Conservation (phyloP, 2,329 filamentous ascomycete genomes). For the Cercospora zeina region DNA sequence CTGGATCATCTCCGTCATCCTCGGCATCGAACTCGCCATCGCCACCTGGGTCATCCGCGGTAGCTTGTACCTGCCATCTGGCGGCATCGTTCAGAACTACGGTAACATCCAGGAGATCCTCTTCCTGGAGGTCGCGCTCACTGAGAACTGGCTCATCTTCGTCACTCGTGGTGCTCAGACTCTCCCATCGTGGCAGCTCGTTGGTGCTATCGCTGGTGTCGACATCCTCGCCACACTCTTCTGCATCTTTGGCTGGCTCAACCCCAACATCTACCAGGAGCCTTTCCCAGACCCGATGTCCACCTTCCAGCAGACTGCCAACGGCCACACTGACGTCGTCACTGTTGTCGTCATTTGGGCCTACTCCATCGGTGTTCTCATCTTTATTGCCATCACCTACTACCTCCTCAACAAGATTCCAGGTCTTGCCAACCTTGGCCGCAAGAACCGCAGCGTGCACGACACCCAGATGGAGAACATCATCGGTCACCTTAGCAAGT, state of each 20-base stretch:
- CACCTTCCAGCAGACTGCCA: conserved; percentile 37
- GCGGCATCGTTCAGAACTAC: conserved; percentile 73
- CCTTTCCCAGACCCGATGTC: conserved; percentile 47
- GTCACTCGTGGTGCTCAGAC: conserved; percentile 64
- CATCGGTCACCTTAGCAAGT: conserved; percentile 64
- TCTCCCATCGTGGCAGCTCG: conserved; percentile 72
- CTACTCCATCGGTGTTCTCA: conserved; percentile 66
- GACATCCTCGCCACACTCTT: conserved; percentile 72
- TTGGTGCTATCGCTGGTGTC: conserved; percentile 69
- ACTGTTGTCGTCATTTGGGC: conserved; percentile 66
- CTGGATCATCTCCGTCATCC: conserved; percentile 71
- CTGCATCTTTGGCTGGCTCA: conserved; percentile 73
- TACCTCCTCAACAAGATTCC: conserved; percentile 60
- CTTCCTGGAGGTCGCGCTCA: conserved; percentile 55
- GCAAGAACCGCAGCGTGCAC: conserved; percentile 61
- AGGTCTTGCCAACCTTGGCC: conserved; percentile 63
- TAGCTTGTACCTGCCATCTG: conserved; percentile 66
- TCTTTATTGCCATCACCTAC: conserved; percentile 67
- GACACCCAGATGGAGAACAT: conserved; percentile 68
- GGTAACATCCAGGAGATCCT: conserved; percentile 71
- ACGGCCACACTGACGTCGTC: conserved; percentile 61
- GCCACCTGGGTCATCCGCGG: conserved; percentile 74
- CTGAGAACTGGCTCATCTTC: conserved; percentile 58
- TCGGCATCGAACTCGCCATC: conserved; percentile 66
- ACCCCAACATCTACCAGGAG: conserved; percentile 50